Percentiles rank a stretch among this genome's conserved stretches.
phyloP scores from a whole-genome alignment of 176 grass and related monocot genomes.

The Secale cereale region DNA sequence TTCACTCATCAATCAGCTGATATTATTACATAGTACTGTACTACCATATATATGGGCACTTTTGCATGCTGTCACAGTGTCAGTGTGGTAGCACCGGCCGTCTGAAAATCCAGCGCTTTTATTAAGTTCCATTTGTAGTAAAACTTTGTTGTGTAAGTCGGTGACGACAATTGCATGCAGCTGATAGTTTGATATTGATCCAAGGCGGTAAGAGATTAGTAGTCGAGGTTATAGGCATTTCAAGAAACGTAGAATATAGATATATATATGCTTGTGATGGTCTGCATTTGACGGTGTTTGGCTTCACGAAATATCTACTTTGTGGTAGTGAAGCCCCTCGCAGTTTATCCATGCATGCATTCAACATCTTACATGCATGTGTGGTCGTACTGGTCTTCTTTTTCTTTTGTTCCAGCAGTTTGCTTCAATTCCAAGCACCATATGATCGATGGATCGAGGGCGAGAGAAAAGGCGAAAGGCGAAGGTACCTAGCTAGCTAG shows the following conservation, averaged over 20 bases:
- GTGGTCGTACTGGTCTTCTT: background rate
- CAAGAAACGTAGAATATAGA: too few relatives aligned
- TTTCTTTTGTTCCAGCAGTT: background rate
- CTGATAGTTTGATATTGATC: background rate
- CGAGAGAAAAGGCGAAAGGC: background rate
- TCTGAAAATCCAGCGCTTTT: background rate
- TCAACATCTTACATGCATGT: background rate
- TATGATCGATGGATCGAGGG: background rate
- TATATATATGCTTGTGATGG: background rate
- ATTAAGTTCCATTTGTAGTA: background rate
- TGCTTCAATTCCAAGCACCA: constrained; percentile 15
- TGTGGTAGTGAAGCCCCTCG: background rate
- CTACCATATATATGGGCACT: background rate
- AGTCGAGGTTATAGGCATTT: background rate
- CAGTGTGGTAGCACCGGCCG: background rate
- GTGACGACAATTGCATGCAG: background rate
- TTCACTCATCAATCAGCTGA: constrained; percentile 2
- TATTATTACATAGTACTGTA: constrained; percentile 8
- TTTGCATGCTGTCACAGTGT: background rate
- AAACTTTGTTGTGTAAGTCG: background rate
- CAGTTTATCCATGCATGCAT: background rate
- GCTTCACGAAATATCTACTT: too few relatives aligned
- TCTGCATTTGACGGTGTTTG: background rate
- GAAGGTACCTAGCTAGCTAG: background rate
- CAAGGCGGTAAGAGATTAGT: background rate